Conservation (phyloP, 192 early-diverging fungal species). For the Rhizophagus clarus region DNA sequence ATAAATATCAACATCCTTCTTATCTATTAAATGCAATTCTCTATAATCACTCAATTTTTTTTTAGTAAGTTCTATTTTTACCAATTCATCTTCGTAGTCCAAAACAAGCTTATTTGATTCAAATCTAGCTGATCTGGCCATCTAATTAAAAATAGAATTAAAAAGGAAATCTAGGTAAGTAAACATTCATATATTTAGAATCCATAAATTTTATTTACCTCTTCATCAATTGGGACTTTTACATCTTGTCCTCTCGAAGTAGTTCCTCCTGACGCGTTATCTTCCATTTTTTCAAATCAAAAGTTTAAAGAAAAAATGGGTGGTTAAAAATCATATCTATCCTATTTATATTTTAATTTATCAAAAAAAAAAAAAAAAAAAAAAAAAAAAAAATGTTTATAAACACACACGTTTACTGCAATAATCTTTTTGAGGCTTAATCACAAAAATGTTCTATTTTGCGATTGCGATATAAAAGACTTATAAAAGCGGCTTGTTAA, state of each 20-base stretch:
- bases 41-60: conserved; percentile 31
- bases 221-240: too few relatives aligned
- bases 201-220: too few relatives aligned
- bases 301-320: too few relatives aligned
- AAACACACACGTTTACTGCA: not conserved
- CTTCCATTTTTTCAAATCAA: too few relatives aligned
- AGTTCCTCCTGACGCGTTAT: too few relatives aligned
- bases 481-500: not conserved
- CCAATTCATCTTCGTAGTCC: not conserved
- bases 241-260: too few relatives aligned
- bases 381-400: too few relatives aligned
- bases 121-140: too few relatives aligned
- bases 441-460: not conserved
- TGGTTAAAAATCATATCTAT: not conserved
- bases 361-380: too few relatives aligned
- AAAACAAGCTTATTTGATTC: not conserved
- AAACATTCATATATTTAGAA: too few relatives aligned
- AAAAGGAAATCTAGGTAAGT: too few relatives aligned
- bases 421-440: not conserved
- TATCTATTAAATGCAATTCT: conserved; percentile 34
- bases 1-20: conserved; percentile 35
- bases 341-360: not conserved
- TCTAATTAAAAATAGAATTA: not conserved
- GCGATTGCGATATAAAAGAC: not conserved
- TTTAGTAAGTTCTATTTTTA: not conserved